Evolutionary conservation across 352 stramenopile species (phyloP).

Genomic region (Phytopythium kandeliae): DNA sequence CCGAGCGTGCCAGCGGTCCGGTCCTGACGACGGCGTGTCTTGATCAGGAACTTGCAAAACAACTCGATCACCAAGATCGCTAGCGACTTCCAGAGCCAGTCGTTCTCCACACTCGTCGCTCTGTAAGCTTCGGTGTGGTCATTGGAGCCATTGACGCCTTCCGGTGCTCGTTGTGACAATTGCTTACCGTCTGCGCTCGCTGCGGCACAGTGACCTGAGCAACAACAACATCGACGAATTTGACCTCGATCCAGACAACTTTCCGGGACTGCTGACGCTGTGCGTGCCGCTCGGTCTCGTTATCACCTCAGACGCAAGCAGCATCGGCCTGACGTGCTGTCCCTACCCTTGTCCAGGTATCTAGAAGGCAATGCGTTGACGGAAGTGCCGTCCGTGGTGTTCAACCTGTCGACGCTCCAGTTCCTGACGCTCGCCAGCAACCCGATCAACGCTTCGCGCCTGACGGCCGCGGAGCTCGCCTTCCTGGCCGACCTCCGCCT

Average conservation of each 20-base stretch:
- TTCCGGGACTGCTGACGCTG: slow-evolving; percentile 39
- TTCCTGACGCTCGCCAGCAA: slow-evolving; percentile 40
- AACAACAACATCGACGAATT: slow-evolving; percentile 37
- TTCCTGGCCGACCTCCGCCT: slow-evolving; percentile 46
- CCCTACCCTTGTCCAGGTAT: slow-evolving; percentile 13
- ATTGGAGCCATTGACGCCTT: background rate
- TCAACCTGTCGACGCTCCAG: slow-evolving; percentile 44
- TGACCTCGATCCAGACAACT: slow-evolving; percentile 23
- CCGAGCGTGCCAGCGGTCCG: too few relatives aligned
- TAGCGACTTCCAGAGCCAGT: slow-evolving; percentile 29
- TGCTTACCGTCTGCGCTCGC: background rate
- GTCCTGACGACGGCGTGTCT: slow-evolving; percentile 1
- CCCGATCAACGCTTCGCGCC: slow-evolving; percentile 40
- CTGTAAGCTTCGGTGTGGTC: slow-evolving; percentile 24
- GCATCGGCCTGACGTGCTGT: too few relatives aligned
- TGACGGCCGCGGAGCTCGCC: slow-evolving; percentile 41
- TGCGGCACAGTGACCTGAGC: slow-evolving; percentile 30
- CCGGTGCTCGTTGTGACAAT: too few relatives aligned
- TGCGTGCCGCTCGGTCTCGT: slow-evolving; percentile 11
- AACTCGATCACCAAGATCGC: slow-evolving; percentile 33
- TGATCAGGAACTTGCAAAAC: slow-evolving; percentile 26
- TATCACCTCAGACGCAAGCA: too few relatives aligned
- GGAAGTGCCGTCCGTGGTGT: slow-evolving; percentile 43
- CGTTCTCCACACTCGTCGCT: slow-evolving; percentile 34
- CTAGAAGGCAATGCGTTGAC: slow-evolving; percentile 46